These are phyloP conservation scores for Stipa capillata DNA, from an alignment of 176 grass and related monocot species.

Conservation along the genomic window DNA sequence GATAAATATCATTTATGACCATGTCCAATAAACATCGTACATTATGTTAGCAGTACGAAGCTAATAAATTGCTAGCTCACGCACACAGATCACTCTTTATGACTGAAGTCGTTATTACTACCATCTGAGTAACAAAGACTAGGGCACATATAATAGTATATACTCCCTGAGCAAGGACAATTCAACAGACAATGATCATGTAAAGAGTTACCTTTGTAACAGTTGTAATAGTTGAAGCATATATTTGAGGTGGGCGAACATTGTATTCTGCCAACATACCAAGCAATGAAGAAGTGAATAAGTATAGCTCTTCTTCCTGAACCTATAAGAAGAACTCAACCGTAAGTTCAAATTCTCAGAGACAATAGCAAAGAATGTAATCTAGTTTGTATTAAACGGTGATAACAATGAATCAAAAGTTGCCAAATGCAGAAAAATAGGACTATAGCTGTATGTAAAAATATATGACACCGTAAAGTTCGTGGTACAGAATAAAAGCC, in stretches of 20 bases:
- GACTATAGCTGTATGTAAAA: background rate
- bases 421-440: background rate
- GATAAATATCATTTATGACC: background rate
- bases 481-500: background rate
- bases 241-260: slow-evolving; percentile 66
- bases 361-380: background rate
- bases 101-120: background rate
- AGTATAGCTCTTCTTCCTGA: slow-evolving; percentile 84
- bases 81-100: background rate
- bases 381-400: background rate
- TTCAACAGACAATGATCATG: background rate
- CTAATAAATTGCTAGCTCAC: background rate
- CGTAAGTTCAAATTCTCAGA: slow-evolving; percentile 6
- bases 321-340: slow-evolving; percentile 42
- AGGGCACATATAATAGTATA: background rate
- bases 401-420: background rate
- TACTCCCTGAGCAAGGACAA: background rate
- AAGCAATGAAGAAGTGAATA: slow-evolving; percentile 92
- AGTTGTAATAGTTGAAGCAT: slow-evolving; percentile 63
- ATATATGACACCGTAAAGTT: background rate
- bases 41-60: background rate
- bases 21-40: background rate
- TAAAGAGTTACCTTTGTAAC: slow-evolving; percentile 62
- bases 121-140: background rate
- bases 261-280: slow-evolving; percentile 70